Base-by-base conservation (phyloP, 2,329 filamentous ascomycete species). In the Periglandula ipomoeae region DNA sequence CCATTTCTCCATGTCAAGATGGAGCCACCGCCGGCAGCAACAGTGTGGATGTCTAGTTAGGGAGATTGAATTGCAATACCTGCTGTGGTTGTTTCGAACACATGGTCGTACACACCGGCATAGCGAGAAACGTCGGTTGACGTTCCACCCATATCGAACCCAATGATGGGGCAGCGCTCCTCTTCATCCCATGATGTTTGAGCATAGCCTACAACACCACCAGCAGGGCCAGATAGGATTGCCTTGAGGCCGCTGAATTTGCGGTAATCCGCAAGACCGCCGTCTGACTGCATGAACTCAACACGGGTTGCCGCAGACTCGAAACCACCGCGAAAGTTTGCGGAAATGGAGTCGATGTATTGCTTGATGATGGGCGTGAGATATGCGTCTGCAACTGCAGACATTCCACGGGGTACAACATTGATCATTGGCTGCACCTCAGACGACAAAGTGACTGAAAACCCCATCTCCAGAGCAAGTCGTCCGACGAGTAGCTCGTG, bases 31-130 rank as follows among this genome's bases (percentile, higher is more conserved):
- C 85, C 84, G 8, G 85, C 84, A 20, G 85, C 85, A 4, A 89
- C 85, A 1, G 87, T 90, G 60, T 87, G 87, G 61, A 90, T 89
- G 56, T 90, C 85, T 2, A 90, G 74, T 59, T 89, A 85, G 0
- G 87, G 86, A 1, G 81, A 84, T 53, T 89, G 85, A 10, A 90
- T 87, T 1, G 84, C 83, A 1, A 89, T 81, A 9, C 85, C 87
- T 0, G 87, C 85, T 0, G 84, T 89, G 0, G 83, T 87, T 0
- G 84, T 88, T 58, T 89, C 85, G 52, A 89, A 88, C 1, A 69
- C 60, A 39, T 70, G 66, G n/a, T 69, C 68, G 26, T 65, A 66
- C 2, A 60, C 60, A 2, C 69, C 68, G 2, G 60, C 81, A 55
- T 85, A 89, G 32, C 85, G 71, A 23, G 81, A 85, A 6, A 87